Evolutionary conservation across 805 yeast genomes (phyloP).

Genomic region (Helenozyma baotianmanensis): DNA sequence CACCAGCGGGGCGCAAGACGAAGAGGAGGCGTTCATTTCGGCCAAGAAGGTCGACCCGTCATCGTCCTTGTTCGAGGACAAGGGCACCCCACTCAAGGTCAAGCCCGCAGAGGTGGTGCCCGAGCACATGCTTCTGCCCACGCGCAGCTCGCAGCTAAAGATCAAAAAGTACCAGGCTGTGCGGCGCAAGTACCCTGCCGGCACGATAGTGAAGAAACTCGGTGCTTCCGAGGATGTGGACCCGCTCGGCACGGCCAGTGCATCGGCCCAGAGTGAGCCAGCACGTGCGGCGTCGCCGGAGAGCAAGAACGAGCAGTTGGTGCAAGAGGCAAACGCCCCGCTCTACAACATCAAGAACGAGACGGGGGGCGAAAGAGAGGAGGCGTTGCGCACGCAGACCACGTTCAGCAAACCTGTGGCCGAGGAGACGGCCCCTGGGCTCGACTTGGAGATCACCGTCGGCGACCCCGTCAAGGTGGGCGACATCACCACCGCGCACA

Average conservation of each 20-base stretch:
- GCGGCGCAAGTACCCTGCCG: conserved; percentile 27
- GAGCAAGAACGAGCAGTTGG: conserved; percentile 28
- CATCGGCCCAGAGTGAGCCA: conserved; percentile 1
- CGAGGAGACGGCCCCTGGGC: conserved; percentile 8
- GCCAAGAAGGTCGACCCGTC: conserved; percentile 14
- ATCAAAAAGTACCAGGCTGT: conserved; percentile 28
- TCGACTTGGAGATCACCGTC: conserved; percentile 59
- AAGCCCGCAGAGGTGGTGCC: conserved; percentile 1
- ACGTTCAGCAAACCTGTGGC: conserved; percentile 4
- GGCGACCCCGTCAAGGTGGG: conserved; percentile 93
- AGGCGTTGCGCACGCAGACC: conserved; percentile 9
- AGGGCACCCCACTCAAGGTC: conserved; percentile 24
- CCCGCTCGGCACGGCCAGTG: conserved; percentile 22
- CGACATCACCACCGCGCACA: conserved; percentile 82
- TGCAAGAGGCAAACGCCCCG: conserved; percentile 50
- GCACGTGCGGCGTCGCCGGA: conserved; percentile 3
- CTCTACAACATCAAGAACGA: conserved; percentile 38
- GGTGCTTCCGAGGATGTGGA: conserved; percentile 9
- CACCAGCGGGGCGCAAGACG: conserved; percentile 12
- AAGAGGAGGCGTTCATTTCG: conserved; percentile 5
- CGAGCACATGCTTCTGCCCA: conserved; percentile 8
- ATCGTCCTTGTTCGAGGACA: conserved; percentile 32
- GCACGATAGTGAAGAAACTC: conserved; percentile 27
- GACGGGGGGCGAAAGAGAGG: conserved; percentile 16
- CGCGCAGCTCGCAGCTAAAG: conserved; percentile 13